phyloP scores from a whole-genome alignment of 2,329 filamentous ascomycete species.

The Didymella exigua region DNA sequence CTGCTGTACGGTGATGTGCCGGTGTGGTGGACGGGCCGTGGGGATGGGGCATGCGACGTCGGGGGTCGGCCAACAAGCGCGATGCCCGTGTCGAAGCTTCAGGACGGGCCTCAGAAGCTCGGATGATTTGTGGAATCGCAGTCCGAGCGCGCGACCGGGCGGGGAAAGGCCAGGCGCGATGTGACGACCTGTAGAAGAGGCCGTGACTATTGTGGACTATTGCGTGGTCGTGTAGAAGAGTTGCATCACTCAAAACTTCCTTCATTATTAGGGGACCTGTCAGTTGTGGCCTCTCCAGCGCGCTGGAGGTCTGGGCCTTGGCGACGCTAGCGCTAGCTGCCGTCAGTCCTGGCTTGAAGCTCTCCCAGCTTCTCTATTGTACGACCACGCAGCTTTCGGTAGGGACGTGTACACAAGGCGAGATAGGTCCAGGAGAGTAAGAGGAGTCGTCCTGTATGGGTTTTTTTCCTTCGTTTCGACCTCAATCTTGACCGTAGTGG shows the following conservation, averaged over 20 bases:
- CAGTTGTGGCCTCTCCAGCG: slow-evolving; percentile 2
- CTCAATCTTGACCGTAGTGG: not conserved
- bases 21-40: slow-evolving; percentile 32
- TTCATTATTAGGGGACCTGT: not conserved
- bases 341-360: slow-evolving; percentile 10
- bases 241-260: slow-evolving; percentile 3
- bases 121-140: slow-evolving; percentile 24
- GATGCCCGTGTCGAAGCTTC: slow-evolving; percentile 25
- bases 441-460: not conserved
- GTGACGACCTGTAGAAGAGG: not conserved
- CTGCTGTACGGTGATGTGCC: slow-evolving; percentile 25
- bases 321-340: not conserved
- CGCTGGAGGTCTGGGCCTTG: not conserved
- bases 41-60: slow-evolving; percentile 39
- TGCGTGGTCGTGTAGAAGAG: not conserved
- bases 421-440: not conserved
- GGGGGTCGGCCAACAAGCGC: slow-evolving; percentile 28
- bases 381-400: slow-evolving; percentile 1
- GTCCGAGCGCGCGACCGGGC: not conserved
- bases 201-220: not conserved
- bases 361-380: slow-evolving; percentile 10
- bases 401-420: not conserved
- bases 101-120: slow-evolving; percentile 28
- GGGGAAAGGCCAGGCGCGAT: not conserved
- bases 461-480: not conserved